Evolutionary conservation across 345 rosid species (phyloP), one percentile per base, ranked within the genome.

Genomic region (Salix udensis): DNA sequence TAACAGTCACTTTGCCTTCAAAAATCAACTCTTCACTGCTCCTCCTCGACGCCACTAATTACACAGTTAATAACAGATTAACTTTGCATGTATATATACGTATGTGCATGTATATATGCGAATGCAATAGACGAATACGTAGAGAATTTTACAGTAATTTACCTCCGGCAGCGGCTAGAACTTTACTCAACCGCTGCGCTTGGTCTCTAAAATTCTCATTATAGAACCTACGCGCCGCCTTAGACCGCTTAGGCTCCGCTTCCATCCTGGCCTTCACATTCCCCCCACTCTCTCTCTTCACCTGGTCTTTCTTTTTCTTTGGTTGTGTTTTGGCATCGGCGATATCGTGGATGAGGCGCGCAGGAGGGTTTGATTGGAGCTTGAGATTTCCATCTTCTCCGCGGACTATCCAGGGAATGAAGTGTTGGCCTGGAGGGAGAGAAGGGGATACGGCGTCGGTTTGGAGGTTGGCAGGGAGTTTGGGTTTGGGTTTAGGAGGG

Each of bases 111-210:
- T 55, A n/a, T 31, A n/a, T 60, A 28, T 13, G 14, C 23, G 39
- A 5, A 18, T 19, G 30, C 28, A 9, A 3, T 8, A 76, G 15
- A 9, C 31, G 37, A 1, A 24, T 10, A 52, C 30, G 53, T 21
- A 42, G 1, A 44, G 28, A 26, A 18, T 13, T 44, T 18, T 42
- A 19, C 42, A 15, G 16, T 12, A 28, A 28, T 42, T 58, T 91
- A 95, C 98, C 99, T 88, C 99, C 98, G 68, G 97, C 90, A 74
- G 98, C 91, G 44, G 99, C 98, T 14, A 96, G 94, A 74, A 96
- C 92, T 79, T 96, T 96, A 81, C 98, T 86, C 62, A 96, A 84
- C 34, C 98, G 92, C 82, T 93, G 94, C 40, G 97, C 88, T 5
- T 76, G 82, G 19, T 91, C 93, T 74, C 88, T 84, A 60, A 93